Conservation (phyloP, 805 yeast species). For the Jamesozyma jinghongensis region DNA sequence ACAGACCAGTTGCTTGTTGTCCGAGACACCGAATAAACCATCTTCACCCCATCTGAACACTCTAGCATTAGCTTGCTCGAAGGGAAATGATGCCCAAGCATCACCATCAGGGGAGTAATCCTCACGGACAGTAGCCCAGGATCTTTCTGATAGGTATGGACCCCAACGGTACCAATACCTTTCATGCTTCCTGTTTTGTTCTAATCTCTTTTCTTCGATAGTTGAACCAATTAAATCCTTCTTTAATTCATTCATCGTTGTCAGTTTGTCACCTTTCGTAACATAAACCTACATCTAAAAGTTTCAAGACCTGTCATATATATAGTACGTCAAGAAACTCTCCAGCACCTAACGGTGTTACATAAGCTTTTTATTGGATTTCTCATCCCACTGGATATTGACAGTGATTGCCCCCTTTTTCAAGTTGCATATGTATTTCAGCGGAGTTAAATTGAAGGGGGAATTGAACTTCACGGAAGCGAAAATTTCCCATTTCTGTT, state of each 20-base stretch:
- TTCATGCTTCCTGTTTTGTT: conserved; percentile 26
- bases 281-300: too few relatives aligned
- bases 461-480: too few relatives aligned
- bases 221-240: conserved; percentile 21
- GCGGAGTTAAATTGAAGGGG: too few relatives aligned
- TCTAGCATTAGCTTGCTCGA: conserved; percentile 72
- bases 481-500: too few relatives aligned
- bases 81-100: conserved; percentile 85
- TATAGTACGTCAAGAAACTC: too few relatives aligned
- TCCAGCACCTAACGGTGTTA: too few relatives aligned
- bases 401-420: too few relatives aligned
- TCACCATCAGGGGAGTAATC: conserved; percentile 81
- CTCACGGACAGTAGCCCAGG: conserved; percentile 81
- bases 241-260: conserved; percentile 14
- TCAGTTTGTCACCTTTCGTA: too few relatives aligned
- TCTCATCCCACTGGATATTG: too few relatives aligned
- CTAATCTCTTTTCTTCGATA: conserved; percentile 31
- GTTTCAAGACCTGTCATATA: too few relatives aligned
- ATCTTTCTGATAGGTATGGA: conserved; percentile 78
- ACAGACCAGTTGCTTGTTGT: conserved; percentile 68
- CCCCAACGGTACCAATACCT: conserved; percentile 87
- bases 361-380: too few relatives aligned
- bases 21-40: conserved; percentile 85
- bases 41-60: conserved; percentile 95
- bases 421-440: too few relatives aligned